These are phyloP conservation scores for Persicaria maculosa DNA, from an alignment of 148 eudicot species.

Conservation along the genomic window DNA sequence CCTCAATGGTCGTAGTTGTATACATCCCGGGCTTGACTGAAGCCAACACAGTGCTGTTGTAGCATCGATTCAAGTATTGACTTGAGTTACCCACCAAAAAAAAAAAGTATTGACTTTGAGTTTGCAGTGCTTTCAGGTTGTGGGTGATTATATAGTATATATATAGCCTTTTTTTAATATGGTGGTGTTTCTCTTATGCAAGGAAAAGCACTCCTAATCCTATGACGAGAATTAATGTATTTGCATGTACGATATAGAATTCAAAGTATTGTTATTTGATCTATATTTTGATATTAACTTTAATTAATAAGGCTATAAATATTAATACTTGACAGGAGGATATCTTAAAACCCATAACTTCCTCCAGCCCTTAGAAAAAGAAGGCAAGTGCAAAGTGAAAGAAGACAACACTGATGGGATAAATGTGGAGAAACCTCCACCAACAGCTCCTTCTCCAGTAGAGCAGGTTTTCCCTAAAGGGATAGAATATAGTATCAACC, in stretches of 20 bases:
- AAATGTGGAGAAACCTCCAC: constrained; percentile 44
- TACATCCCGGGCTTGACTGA: too few relatives aligned
- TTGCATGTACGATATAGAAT: not conserved
- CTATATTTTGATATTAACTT: too few relatives aligned
- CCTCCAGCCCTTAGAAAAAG: constrained; percentile 77
- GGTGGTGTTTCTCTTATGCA: too few relatives aligned
- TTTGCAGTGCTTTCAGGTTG: not conserved
- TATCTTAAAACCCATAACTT: constrained; percentile 72
- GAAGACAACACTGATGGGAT: constrained; percentile 41
- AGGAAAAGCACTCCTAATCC: too few relatives aligned
- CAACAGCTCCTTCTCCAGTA: constrained; percentile 31
- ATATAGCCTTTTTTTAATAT: too few relatives aligned
- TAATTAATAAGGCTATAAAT: not conserved
- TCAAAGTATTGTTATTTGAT: too few relatives aligned
- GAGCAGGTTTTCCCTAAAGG: constrained; percentile 83
- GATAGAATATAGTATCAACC: constrained; percentile 66
- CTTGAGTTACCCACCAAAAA: too few relatives aligned
- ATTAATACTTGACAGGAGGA: constrained; percentile 33
- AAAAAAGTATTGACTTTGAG: too few relatives aligned
- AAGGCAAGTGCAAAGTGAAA: constrained; percentile 32
- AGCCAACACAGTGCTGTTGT: not conserved
- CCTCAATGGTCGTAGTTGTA: not conserved
- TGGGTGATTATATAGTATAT: not conserved
- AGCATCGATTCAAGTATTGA: not conserved
- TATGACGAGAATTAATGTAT: not conserved